Conservation (phyloP, 495 filamentous ascomycete genomes). For the Chaetomium fimeti region DNA sequence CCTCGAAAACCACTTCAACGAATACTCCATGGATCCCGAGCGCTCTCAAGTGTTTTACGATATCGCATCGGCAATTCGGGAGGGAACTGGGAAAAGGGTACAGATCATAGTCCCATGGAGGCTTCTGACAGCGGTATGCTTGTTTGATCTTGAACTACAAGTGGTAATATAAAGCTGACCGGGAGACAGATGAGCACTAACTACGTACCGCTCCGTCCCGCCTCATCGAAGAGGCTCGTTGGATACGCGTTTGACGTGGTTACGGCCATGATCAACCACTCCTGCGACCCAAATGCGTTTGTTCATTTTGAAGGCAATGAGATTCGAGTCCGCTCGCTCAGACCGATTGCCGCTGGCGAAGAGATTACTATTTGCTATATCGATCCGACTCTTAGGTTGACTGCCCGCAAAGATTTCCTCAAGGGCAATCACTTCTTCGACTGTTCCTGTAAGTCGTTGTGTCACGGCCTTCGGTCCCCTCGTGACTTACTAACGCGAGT, state of each 20-base stretch:
- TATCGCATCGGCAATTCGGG: slow-evolving; percentile 14
- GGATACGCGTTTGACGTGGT: slow-evolving; percentile 62
- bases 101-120: slow-evolving; percentile 25
- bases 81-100: slow-evolving; percentile 17
- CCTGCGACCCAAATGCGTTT: slow-evolving; percentile 65
- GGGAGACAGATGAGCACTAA: slow-evolving; percentile 26
- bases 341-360: slow-evolving; percentile 46
- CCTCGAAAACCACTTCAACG: slow-evolving; percentile 27
- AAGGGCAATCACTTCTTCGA: slow-evolving; percentile 62
- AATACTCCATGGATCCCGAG: slow-evolving; percentile 15
- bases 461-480: not conserved
- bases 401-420: slow-evolving; percentile 47
- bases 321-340: slow-evolving; percentile 43
- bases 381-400: slow-evolving; percentile 55
- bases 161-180: not conserved
- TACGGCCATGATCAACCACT: slow-evolving; percentile 64
- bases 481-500: not conserved
- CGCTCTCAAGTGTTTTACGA: slow-evolving; percentile 21
- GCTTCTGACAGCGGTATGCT: slow-evolving; percentile 24
- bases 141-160: not conserved
- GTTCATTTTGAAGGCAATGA: slow-evolving; percentile 58
- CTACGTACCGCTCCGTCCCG: slow-evolving; percentile 19
- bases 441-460: slow-evolving; percentile 58
- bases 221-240: slow-evolving; percentile 50
- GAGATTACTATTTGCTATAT: slow-evolving; percentile 71